These are phyloP conservation scores for Wickerhamomyces sp. DNA, from an alignment of 1,139 yeast species.

Conservation along the genomic window DNA sequence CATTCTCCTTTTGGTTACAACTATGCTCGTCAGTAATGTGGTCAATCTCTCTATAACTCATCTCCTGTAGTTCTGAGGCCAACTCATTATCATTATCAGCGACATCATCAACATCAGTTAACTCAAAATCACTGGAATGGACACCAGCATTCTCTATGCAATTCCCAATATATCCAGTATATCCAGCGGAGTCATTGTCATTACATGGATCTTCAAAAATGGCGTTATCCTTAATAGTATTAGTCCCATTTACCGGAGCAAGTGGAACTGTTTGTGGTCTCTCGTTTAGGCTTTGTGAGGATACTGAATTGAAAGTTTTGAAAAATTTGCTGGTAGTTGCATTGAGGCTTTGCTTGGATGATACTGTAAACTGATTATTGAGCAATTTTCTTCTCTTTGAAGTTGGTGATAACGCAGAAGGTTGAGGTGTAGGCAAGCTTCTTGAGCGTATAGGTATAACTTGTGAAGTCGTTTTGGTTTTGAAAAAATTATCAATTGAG, in stretches of 20 bases:
- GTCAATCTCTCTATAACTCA: conserved; percentile 1
- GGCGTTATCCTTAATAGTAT: background rate
- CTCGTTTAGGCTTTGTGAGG: too few relatives aligned
- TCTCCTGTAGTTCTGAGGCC: conserved; percentile 1
- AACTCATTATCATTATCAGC: conserved; percentile 7
- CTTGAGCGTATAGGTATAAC: background rate
- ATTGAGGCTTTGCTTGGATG: conserved; percentile 4
- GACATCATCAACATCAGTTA: conserved; percentile 29
- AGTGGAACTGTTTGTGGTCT: too few relatives aligned
- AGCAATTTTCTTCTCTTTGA: conserved; percentile 17
- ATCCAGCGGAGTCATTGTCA: too few relatives aligned
- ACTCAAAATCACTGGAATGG: conserved; percentile 23
- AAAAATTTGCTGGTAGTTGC: conserved; percentile 16
- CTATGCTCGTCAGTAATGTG: background rate
- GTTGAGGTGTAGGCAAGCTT: conserved; percentile 3
- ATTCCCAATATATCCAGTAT: too few relatives aligned
- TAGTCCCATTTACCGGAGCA: too few relatives aligned
- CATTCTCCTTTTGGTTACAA: background rate
- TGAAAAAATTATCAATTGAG: background rate
- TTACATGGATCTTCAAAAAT: background rate
- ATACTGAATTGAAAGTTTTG: too few relatives aligned
- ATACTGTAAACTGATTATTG: conserved; percentile 12
- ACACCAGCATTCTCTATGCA: too few relatives aligned
- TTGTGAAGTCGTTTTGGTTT: background rate
- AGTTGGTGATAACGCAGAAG: conserved; percentile 17